phyloP scores from a whole-genome alignment of 306 rosid species.

The Quercus dentata region DNA sequence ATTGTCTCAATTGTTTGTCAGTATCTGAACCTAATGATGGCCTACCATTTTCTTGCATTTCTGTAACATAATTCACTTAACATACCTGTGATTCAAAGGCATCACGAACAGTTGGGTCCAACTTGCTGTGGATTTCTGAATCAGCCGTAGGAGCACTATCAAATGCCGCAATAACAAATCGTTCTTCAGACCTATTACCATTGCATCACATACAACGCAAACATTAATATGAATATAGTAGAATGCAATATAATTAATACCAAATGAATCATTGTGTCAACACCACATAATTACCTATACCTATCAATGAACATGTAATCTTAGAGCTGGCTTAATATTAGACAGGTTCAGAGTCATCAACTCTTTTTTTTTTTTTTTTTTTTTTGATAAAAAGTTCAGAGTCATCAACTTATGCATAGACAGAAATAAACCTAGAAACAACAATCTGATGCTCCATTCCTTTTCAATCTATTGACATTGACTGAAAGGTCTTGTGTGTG shows the following conservation, averaged over 20 bases:
- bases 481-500: neutral
- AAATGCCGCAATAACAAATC: conserved; percentile 73
- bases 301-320: neutral
- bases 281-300: neutral
- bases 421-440: neutral
- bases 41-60: too few species aligned
- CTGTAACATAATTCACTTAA: neutral
- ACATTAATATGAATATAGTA: conserved; percentile 1
- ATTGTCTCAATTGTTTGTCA: too few species aligned
- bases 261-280: neutral
- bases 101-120: conserved; percentile 71
- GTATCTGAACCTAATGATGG: too few species aligned
- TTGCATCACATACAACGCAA: conserved; percentile 18
- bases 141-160: conserved; percentile 95
- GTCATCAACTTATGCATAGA: neutral
- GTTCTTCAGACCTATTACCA: conserved; percentile 65
- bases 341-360: too few species aligned
- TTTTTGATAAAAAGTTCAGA: too few species aligned
- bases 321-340: neutral
- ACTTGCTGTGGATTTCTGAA: conserved; percentile 67
- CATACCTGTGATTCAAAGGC: conserved; percentile 79
- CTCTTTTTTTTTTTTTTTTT: too few species aligned
- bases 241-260: conserved; percentile 1
- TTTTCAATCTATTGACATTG: neutral
- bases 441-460: neutral